A percentile compares a stretch with the other conserved stretches of the same genome.
Conservation (phyloP, 2,329 filamentous ascomycete species). For the Penicillium sp. region DNA sequence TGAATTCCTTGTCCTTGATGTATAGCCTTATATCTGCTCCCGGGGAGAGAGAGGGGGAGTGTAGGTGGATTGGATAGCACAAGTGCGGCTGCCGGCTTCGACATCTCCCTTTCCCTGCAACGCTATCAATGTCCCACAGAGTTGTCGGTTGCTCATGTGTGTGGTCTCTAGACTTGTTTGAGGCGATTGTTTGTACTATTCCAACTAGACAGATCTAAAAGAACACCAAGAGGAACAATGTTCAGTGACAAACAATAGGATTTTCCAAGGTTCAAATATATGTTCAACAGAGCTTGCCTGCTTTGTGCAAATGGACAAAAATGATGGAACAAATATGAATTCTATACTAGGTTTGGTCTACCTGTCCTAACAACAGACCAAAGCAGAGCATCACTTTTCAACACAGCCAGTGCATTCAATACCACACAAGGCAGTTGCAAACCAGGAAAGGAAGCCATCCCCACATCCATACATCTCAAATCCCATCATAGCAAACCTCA, state of each 20-base stretch:
- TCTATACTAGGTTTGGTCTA: not conserved
- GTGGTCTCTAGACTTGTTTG: not conserved
- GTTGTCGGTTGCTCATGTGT: too few species aligned
- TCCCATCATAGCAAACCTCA: not conserved
- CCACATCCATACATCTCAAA: not conserved
- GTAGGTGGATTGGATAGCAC: not conserved
- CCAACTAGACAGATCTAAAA: not conserved
- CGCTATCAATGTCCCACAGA: not conserved
- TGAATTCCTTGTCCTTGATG: too few species aligned
- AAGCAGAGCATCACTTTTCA: not conserved
- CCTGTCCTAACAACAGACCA: not conserved
- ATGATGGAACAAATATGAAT: not conserved
- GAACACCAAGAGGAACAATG: not conserved
- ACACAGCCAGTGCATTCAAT: not conserved
- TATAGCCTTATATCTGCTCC: too few species aligned
- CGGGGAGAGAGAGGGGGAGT: too few species aligned
- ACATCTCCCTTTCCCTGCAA: not conserved
- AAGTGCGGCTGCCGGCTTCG: not conserved
- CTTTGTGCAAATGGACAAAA: not conserved
- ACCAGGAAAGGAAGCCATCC: not conserved
- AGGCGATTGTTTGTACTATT: not conserved
- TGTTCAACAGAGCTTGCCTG: not conserved
- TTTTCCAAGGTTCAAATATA: not conserved
- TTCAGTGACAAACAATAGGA: not conserved
- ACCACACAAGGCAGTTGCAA: not conserved